Base-by-base conservation (phyloP, 768 basidiomycete species). In the Cystofilobasidium capitatum region DNA sequence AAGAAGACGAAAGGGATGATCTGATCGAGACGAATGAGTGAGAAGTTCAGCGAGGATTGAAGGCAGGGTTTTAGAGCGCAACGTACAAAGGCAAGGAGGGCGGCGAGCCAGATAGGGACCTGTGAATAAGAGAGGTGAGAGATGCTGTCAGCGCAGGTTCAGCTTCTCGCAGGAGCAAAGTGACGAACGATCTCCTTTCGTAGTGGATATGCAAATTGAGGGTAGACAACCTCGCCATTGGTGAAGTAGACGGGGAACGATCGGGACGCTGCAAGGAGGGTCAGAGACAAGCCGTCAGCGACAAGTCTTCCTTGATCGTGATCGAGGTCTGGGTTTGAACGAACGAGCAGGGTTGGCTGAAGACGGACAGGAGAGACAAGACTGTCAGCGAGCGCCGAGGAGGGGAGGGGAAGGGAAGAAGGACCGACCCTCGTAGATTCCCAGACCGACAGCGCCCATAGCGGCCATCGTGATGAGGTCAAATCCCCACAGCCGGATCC, bases 1-100 rank as follows among this genome's bases (percentile, higher is more conserved):
- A 84, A 80, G 74, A 82, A 82, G 71, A 83, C 75, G 74, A 84
- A 83, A 0, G 84, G 84, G 0, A 79, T 79, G 64, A 83, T 75
- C 74, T 83, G 83, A 0, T 82, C 81, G 62, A 85, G 78, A 44
- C 84, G 76, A 0, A 82, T 57, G 55, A 35, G 14, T 16, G 20
- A 57, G 55, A 29, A 35, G 31, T 9, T 24, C 49, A 9, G 49
- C 12, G 13, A 22, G 12, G 42, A 12, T 22, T 44, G 12, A 12
- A 22, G 12, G 13, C 13, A 22, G 42, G 22, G 42, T 22, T 22
- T 44, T 44, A 44, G 42, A 44, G 42, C 12, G 22, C 22, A 44
- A 22, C 42, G 42, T 31, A 58, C 24, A 51, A 51, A 29, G 40
- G 55, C 79, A 62, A 83, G 75, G 74, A 83, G 83, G 0, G 82